A percentile compares a stretch with the other conserved stretches of the same genome.
These are phyloP conservation scores for Fonsecaea erecta DNA, from an alignment of 2,329 filamentous ascomycete genomes.

Conservation along the genomic window DNA sequence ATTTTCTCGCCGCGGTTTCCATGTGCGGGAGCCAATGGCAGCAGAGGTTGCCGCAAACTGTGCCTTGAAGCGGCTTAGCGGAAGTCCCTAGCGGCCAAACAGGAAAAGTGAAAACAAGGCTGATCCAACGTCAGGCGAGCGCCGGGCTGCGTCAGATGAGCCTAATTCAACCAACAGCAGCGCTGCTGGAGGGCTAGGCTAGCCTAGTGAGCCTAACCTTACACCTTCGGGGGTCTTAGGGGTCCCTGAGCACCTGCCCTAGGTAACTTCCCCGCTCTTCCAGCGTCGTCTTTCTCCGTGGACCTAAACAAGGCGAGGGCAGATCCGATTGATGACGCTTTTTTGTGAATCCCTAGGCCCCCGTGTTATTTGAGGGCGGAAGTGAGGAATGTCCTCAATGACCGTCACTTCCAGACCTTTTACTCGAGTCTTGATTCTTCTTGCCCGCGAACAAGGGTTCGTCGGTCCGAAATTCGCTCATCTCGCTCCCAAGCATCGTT, in stretches of 20 bases:
- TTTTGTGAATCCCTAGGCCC: not conserved
- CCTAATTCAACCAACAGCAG: slow-evolving; percentile 20
- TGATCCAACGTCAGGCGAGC: slow-evolving; percentile 38
- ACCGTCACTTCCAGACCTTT: not conserved
- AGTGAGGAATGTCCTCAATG: not conserved
- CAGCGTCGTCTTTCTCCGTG: slow-evolving; percentile 35
- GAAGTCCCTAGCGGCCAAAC: slow-evolving; percentile 1
- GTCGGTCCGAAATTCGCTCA: not conserved
- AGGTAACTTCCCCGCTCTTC: slow-evolving; percentile 21
- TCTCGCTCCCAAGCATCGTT: not conserved
- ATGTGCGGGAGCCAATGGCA: slow-evolving; percentile 34
- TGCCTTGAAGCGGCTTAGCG: slow-evolving; percentile 25
- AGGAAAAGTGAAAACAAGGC: slow-evolving; percentile 30
- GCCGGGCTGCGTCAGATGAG: slow-evolving; percentile 33
- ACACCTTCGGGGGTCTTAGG: not conserved
- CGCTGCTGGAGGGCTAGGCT: slow-evolving; percentile 10
- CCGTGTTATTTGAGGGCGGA: not conserved
- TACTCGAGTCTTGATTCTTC: not conserved
- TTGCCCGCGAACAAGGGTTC: not conserved
- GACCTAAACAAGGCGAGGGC: slow-evolving; percentile 2
- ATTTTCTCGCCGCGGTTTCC: slow-evolving; percentile 29
- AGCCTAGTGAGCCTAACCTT: not conserved
- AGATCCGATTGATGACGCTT: too few relatives aligned
- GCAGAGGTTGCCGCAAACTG: slow-evolving; percentile 17
- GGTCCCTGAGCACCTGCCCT: slow-evolving; percentile 3